Evolutionary conservation across 768 basidiomycete species (phyloP), one percentile per base, ranked within the genome.

Genomic region (Hericium alpestre): DNA sequence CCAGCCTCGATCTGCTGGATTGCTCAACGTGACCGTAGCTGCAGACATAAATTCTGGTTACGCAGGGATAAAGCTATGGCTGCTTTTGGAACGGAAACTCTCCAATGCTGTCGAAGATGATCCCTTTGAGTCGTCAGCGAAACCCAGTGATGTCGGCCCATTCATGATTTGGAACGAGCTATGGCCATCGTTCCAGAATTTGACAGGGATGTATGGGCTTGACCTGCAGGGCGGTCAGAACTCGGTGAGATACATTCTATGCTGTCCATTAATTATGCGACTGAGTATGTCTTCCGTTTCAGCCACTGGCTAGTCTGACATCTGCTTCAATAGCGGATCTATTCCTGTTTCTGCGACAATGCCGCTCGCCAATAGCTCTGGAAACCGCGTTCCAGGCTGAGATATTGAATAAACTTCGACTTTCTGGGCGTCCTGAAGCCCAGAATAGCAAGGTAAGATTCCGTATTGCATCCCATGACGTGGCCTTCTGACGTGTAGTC

Each of bases 151-250:
- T 27, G 25, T 54, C 11, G 58, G 70, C 16, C 65, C 76, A 20
- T 67, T 72, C 41, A 70, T 67, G 43, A 74, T 88, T 10, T 90
- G 87, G 87, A 87, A 86, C 63, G 83, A 87, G 62, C 66, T 90
- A 8, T 90, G 86, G 87, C 79, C 85, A 1, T 76, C 83, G 1
- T 87, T 86, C 56, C 83, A 83, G 61, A 68, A 68, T 12, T 71
- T 86, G 38, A 64, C 83, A 13, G 64, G 70, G 41, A 71, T 74
- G 1, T 72, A 86, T 40, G 80, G 82, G 61, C 65, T 62, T 3
- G 81, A 82, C 56, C 69, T 70, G 15, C 73, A 73, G 53, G 69
- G 71, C 38, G 76, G 76, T 27, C 65, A 63, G 32, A 62, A 60
- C 37, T 59, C 62, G 47, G 71, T 72, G 49, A 49, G 67, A 37